Conservation (phyloP, 352 stramenopile genomes). For the Blastocystis sp. region DNA sequence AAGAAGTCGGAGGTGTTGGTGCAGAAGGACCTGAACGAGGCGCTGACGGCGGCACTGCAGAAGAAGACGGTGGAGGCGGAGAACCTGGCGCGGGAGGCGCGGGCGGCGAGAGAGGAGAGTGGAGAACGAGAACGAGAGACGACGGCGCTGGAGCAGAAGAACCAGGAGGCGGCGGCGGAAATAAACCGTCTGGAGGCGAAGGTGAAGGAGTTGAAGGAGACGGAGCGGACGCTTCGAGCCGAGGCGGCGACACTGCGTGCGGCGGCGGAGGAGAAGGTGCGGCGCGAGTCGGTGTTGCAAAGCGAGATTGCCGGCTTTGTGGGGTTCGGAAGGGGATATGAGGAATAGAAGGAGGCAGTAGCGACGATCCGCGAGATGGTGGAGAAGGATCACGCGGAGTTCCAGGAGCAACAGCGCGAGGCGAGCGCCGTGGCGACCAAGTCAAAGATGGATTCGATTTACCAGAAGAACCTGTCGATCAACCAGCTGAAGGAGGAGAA, state of each 20-base stretch:
- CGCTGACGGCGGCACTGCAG: conserved; percentile 21
- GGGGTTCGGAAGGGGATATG: background rate
- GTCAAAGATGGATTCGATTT: conserved; percentile 23
- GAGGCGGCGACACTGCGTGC: background rate
- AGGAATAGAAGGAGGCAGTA: background rate
- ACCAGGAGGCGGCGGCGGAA: background rate
- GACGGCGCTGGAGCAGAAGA: background rate
- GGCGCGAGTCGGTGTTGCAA: background rate
- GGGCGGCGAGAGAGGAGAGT: background rate
- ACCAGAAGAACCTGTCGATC: conserved; percentile 46
- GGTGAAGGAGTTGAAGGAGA: background rate
- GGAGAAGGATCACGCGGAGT: conserved; percentile 2
- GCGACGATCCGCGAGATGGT: conserved; percentile 1
- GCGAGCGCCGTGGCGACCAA: background rate
- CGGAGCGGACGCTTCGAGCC: background rate
- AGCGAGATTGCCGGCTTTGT: conserved; percentile 2
- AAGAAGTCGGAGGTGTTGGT: conserved; percentile 3
- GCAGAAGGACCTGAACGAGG: conserved; percentile 7
- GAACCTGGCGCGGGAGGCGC: background rate
- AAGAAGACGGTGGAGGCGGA: conserved; percentile 2
- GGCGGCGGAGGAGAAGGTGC: background rate
- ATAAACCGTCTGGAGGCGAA: background rate
- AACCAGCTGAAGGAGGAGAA: conserved; percentile 66
- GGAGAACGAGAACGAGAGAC: background rate
- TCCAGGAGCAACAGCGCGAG: background rate